Base-by-base conservation (phyloP, 352 stramenopile genomes). In the Phytopythium aichiense region DNA sequence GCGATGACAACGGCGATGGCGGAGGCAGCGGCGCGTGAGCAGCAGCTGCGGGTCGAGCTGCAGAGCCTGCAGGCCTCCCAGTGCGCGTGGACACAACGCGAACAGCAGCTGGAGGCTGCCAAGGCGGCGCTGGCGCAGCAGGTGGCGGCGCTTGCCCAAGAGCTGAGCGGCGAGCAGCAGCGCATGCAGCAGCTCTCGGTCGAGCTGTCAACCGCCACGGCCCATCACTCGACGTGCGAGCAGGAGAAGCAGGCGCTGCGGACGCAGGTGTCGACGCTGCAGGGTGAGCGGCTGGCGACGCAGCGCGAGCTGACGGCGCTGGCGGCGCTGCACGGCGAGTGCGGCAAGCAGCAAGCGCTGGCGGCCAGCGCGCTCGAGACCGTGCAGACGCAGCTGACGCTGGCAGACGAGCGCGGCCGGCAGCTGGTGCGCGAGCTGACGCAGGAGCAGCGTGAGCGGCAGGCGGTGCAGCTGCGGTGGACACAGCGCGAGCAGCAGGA, bases 401-500 rank as follows among this genome's bases (percentile, higher is more conserved):
- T 56, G 1, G 46, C 77, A 2, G 71, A 73, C 8, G 67, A 76
- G 13, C 73, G 87, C 40, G 65, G 60, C 12, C 63, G 66, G 7
- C 60, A 65, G n/a, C 49, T 80, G 20, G 33, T 57, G 31, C 43
- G 46, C 28, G 63, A 68, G 38, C 64, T 74, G 42, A 65, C 45
- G 0, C 58, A 74, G 1, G 69, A 83, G 45, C 72, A 76, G 46
- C 65, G 72, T 11, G 65, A 56, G 3, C 56, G 67, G 40, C 71
- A 75, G 53, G 56, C 50, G 58, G 74, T 56, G 31, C 61, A 77
- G 65, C 57, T 79, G 1, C 20, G 48, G 16, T 69, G 76, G 40
- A 37, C 67, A 25, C 59, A 69, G 37, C 75, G 72, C 38, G 64
- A 74, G 60, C 59, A 64, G 20, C 68, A 87, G 46, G 59, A 66